Evolutionary conservation across 1,284 basidiomycete genomes (phyloP).

Genomic region (Sanguinoderma infundibulare): DNA sequence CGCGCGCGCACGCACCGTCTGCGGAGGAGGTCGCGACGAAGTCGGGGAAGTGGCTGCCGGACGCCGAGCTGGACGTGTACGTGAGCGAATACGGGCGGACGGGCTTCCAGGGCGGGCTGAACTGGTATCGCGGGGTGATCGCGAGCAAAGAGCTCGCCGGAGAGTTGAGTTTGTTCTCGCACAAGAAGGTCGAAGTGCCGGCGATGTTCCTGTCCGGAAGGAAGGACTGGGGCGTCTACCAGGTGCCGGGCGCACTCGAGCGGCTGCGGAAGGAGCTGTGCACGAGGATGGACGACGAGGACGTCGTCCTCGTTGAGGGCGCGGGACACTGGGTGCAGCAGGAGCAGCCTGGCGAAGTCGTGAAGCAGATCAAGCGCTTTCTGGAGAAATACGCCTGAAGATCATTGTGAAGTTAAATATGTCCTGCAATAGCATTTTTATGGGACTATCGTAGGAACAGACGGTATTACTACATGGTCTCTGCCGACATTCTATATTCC

Average conservation of each 20-base stretch:
- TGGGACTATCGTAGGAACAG: background rate
- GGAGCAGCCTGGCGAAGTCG: slow-evolving; percentile 39
- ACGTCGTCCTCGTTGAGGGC: slow-evolving; percentile 56
- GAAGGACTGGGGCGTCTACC: slow-evolving; percentile 64
- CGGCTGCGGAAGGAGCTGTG: slow-evolving; percentile 43
- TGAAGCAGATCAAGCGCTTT: slow-evolving; percentile 42
- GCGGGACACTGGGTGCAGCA: slow-evolving; percentile 71
- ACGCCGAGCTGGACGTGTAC: slow-evolving; percentile 53
- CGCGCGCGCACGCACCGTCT: slow-evolving; percentile 36
- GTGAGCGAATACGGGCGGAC: slow-evolving; percentile 52
- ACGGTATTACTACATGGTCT: background rate
- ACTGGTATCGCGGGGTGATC: slow-evolving; percentile 50
- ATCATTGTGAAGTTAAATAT: background rate
- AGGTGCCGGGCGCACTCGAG: slow-evolving; percentile 52
- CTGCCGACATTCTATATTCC: no score
- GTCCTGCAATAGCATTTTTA: background rate
- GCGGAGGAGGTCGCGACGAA: slow-evolving; percentile 33
- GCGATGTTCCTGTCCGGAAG: slow-evolving; percentile 58
- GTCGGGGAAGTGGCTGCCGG: slow-evolving; percentile 50
- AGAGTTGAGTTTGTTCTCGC: slow-evolving; percentile 32
- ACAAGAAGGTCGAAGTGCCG: slow-evolving; percentile 50
- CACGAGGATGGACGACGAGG: slow-evolving; percentile 40
- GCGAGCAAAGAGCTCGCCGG: slow-evolving; percentile 6
- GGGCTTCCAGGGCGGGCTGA: slow-evolving; percentile 67
- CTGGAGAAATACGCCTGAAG: slow-evolving; percentile 25